These are phyloP conservation scores for Xerocomellus dryophilus DNA, from an alignment of 768 basidiomycete species.

Conservation along the genomic window DNA sequence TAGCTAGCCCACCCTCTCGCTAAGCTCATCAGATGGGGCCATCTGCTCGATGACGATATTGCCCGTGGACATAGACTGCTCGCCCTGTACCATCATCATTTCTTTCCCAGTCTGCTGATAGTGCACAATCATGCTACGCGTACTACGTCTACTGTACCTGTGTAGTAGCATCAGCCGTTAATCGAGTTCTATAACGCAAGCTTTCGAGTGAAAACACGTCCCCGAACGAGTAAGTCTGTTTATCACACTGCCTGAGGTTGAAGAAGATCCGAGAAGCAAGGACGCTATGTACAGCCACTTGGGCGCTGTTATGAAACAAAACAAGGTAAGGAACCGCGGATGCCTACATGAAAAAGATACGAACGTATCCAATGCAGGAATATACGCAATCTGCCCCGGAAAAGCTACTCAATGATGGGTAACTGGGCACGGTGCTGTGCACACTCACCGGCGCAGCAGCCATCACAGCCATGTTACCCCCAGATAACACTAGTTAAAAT, in stretches of 20 bases:
- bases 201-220: slow-evolving; percentile 1
- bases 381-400: slow-evolving; percentile 12
- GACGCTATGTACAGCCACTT: slow-evolving; percentile 27
- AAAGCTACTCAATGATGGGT: not conserved
- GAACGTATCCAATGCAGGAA: slow-evolving; percentile 22
- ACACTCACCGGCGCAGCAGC: slow-evolving; percentile 20
- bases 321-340: slow-evolving; percentile 4
- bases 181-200: not conserved
- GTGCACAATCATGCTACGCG: not conserved
- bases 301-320: slow-evolving; percentile 16
- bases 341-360: not conserved
- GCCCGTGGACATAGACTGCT: too few species aligned
- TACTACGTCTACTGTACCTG: not conserved
- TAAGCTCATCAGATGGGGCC: too few species aligned
- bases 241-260: slow-evolving; percentile 23
- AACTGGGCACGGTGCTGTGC: too few species aligned
- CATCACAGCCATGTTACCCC: slow-evolving; percentile 14
- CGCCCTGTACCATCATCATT: too few species aligned
- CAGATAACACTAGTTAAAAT: slow-evolving; percentile 11
- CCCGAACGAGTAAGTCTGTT: not conserved
- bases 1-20: too few species aligned
- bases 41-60: too few species aligned
- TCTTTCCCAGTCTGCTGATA: too few species aligned
- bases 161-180: not conserved
- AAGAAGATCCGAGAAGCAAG: slow-evolving; percentile 30